Evolutionary conservation across 2,329 filamentous ascomycete species (phyloP).

Genomic region (Allantophomopsis lycopodina): DNA sequence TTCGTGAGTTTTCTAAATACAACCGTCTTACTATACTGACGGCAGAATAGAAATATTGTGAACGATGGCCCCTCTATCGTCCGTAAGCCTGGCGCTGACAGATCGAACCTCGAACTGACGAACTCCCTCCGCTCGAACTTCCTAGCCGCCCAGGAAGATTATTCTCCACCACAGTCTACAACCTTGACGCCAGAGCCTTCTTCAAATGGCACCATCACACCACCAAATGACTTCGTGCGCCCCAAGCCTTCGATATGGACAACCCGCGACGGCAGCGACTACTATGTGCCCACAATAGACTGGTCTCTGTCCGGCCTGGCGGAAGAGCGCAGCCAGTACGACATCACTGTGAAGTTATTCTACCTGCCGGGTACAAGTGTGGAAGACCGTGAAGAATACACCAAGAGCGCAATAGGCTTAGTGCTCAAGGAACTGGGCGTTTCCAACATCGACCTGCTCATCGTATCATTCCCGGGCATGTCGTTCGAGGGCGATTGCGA

Average conservation of each 20-base stretch:
- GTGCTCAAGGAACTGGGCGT: conserved; percentile 72
- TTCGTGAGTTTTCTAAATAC: conserved; percentile 42
- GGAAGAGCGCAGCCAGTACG: conserved; percentile 76
- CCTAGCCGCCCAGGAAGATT: conserved; percentile 54
- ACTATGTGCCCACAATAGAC: conserved; percentile 70
- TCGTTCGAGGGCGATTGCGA: conserved; percentile 90
- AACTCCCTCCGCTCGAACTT: conserved; percentile 82
- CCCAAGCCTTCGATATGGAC: conserved; percentile 48
- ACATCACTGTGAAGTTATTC: conserved; percentile 93
- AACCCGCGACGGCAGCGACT: conserved; percentile 37
- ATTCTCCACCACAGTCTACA: conserved; percentile 21
- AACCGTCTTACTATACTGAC: neutral
- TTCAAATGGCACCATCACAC: conserved; percentile 15
- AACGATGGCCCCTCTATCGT: conserved; percentile 79
- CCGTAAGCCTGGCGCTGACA: conserved; percentile 60
- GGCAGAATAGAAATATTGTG: conserved; percentile 25
- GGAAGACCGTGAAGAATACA: conserved; percentile 53
- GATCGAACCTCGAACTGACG: conserved; percentile 87
- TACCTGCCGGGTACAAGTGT: conserved; percentile 63
- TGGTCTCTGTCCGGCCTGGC: conserved; percentile 56
- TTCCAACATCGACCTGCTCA: conserved; percentile 68
- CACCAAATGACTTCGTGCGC: conserved; percentile 13
- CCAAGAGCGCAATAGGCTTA: conserved; percentile 63
- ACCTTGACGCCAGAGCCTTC: conserved; percentile 11
- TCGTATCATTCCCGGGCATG: conserved; percentile 86